A percentile compares a stretch with the other conserved stretches of the same genome.
phyloP scores from a whole-genome alignment of 306 rosid genomes.

The Elaeagnus macrophylla region DNA sequence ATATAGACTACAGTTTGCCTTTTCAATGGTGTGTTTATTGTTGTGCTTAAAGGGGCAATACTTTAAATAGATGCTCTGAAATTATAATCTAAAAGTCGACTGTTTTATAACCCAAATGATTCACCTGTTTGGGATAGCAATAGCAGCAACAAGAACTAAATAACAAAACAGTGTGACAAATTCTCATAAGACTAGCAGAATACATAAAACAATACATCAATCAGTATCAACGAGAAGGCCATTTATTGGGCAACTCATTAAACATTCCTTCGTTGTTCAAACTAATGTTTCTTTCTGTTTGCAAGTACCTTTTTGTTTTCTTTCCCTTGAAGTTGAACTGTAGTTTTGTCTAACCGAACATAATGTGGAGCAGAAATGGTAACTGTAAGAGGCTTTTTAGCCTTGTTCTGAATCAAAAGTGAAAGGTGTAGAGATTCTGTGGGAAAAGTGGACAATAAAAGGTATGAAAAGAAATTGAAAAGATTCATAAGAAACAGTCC shows the following conservation, averaged over 20 bases:
- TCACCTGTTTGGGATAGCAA: too few species aligned
- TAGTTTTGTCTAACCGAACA: constrained; percentile 25
- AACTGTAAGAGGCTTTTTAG: constrained; percentile 20
- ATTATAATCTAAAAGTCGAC: too few species aligned
- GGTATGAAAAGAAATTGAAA: not conserved
- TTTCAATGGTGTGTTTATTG: not conserved
- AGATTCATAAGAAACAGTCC: too few species aligned
- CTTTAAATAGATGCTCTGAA: not conserved
- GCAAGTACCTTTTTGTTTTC: constrained; percentile 28
- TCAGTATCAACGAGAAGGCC: not conserved
- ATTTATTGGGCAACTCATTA: not conserved
- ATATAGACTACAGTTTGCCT: not conserved
- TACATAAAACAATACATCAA: too few species aligned
- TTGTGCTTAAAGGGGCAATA: not conserved
- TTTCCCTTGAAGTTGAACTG: constrained; percentile 24
- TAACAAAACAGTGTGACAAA: too few species aligned
- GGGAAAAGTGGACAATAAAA: constrained; percentile 13
- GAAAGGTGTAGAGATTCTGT: constrained; percentile 33
- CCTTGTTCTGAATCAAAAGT: constrained; percentile 46
- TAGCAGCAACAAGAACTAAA: too few species aligned
- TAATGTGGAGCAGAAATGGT: constrained; percentile 36
- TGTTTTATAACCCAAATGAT: too few species aligned
- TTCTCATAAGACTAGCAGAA: too few species aligned
- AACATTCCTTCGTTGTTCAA: not conserved
- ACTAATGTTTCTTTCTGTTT: not conserved